Evolutionary conservation across 2,329 filamentous ascomycete genomes (phyloP), one percentile per base, ranked within the genome.

Genomic region (Whalleya microplaca): DNA sequence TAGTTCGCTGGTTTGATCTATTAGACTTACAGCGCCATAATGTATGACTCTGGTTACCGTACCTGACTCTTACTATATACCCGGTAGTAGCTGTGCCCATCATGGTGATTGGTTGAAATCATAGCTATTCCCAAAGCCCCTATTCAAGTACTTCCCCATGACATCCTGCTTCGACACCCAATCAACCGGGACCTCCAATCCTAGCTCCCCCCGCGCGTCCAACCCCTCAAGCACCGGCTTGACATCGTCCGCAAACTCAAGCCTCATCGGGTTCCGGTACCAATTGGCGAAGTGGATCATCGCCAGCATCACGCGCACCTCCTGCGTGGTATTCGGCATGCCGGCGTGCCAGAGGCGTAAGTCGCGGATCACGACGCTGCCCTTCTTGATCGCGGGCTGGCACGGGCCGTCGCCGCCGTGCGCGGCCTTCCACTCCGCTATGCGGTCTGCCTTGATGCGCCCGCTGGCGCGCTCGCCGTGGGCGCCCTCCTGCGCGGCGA

Each of bases 301-400:
- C 32, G 82, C 82, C n/a, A 86, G 69, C 84, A 86, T 86, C 18
- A 85, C 76, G 21, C 83, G 71, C 16, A 80, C 76, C 6, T 78
- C 71, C 3, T 76, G 68, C 1, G 78, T 80, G 42, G 69, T 64
- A 62, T 88, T 87, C 1, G 84, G 84, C 80, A 86, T 85, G 0
- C 84, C 85, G 0, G 83, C 84, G 66, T 88, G 84, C 84, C 85
- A 88, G 4, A 86, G 76, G 21, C 84, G 73, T 51, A 88, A 68
- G 66, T 88, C 85, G 1, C 86, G 76, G 27, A 88, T 66, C 37
- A 87, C 75, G 20, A 87, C 66, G 41, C 81, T 80, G 0, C 85
- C 84, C 62, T 83, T 84, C 37, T 74, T 73, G 0, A 85, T 76
- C 2, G 70, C 53, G 0, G 83, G 81, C 63, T 86, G 83, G 10